These are phyloP conservation scores for Dovyalis caffra DNA, from an alignment of 345 rosid species.

Conservation along the genomic window DNA sequence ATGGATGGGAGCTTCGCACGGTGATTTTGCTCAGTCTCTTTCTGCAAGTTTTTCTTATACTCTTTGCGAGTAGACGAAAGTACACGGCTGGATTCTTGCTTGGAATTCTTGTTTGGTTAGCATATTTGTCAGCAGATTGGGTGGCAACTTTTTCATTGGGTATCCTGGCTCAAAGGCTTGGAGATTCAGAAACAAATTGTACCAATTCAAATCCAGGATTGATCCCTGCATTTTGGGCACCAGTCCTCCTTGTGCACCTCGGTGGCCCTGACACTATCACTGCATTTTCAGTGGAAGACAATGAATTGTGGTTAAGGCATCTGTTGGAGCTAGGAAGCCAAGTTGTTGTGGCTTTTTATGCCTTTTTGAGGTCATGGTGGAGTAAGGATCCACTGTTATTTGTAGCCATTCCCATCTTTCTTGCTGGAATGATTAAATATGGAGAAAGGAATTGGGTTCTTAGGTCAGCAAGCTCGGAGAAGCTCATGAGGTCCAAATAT, in stretches of 20 bases:
- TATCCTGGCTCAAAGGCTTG: background rate
- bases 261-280: conserved; percentile 26
- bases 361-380: conserved; percentile 18
- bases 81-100: background rate
- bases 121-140: background rate
- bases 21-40: background rate
- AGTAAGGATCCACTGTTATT: background rate
- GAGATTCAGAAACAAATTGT: background rate
- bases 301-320: conserved; percentile 39
- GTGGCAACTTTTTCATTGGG: background rate
- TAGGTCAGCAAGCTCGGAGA: conserved; percentile 29
- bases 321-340: conserved; percentile 27
- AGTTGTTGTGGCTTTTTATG: conserved; percentile 19
- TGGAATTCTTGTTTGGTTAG: background rate
- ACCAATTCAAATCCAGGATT: background rate
- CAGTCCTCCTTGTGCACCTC: background rate
- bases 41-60: background rate
- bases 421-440: conserved; percentile 39
- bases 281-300: conserved; percentile 38
- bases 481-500: too few species aligned
- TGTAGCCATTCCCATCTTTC: conserved; percentile 12
- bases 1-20: background rate
- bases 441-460: conserved; percentile 44
- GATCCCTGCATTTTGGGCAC: conserved; percentile 5
- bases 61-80: background rate